Evolutionary conservation across 1,284 basidiomycete genomes (phyloP).

Genomic region (Filobasidium uniguttulatum): DNA sequence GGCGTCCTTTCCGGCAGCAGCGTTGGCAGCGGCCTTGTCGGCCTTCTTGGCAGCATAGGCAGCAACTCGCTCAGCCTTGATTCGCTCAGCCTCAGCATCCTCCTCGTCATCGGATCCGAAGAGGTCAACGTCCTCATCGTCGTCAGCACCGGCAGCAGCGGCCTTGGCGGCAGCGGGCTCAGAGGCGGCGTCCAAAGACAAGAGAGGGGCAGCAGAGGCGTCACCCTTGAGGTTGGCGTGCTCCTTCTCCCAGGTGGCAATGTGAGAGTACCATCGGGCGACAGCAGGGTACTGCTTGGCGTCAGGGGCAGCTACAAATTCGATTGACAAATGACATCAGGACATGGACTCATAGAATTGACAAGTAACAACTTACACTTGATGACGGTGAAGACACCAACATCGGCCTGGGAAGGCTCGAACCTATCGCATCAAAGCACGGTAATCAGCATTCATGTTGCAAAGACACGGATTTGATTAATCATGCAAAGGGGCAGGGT

Average conservation of each 20-base stretch:
- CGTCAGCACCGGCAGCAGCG: slow-evolving; percentile 53
- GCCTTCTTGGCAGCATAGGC: slow-evolving; percentile 91
- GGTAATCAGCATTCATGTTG: not conserved
- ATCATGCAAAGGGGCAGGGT: slow-evolving; percentile 16
- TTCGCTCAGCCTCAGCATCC: slow-evolving; percentile 79
- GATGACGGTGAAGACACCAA: slow-evolving; percentile 70
- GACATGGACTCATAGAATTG: not conserved
- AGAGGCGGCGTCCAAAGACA: slow-evolving; percentile 43
- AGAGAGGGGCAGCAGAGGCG: slow-evolving; percentile 64
- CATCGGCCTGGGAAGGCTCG: slow-evolving; percentile 91
- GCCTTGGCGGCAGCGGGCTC: slow-evolving; percentile 38
- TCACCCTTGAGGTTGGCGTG: slow-evolving; percentile 67
- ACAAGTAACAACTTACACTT: slow-evolving; percentile 19
- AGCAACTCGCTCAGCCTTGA: slow-evolving; percentile 92
- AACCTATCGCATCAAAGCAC: slow-evolving; percentile 45
- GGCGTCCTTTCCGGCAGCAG: slow-evolving; percentile 47
- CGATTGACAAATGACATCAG: not conserved
- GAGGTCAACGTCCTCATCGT: slow-evolving; percentile 84
- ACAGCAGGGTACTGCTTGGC: slow-evolving; percentile 60
- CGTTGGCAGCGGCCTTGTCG: slow-evolving; percentile 52
- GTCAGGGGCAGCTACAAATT: slow-evolving; percentile 46
- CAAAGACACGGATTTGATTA: slow-evolving; percentile 10
- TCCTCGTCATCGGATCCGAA: slow-evolving; percentile 57
- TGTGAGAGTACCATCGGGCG: slow-evolving; percentile 89
- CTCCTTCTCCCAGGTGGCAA: slow-evolving; percentile 71